Base-by-base conservation (phyloP, 2,329 filamentous ascomycete species). In the Fusarium clavum region DNA sequence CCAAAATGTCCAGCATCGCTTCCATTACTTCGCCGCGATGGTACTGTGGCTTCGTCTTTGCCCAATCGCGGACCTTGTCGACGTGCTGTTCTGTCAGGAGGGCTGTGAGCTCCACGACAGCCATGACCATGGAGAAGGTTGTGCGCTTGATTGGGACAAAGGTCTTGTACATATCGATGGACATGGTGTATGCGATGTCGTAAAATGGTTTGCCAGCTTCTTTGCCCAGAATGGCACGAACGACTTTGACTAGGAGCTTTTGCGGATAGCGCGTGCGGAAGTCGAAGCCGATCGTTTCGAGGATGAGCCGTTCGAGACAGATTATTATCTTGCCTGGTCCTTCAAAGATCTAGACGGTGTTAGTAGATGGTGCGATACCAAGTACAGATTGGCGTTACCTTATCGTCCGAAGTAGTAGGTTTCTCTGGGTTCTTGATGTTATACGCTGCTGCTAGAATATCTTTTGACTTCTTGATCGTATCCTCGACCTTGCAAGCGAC, bases 401-500 rank as follows among this genome's bases (percentile, higher is more conserved):
- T 91, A 80, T 98, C 94, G 79, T 98, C 95, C 6, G 92, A 88
- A 20, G 91, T 91, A 40, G 79, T 92, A 80, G 80, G 94, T 86
- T 80, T 92, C 79, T 81, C 91, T 72, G 75, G 88, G 77, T 81
- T 87, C 81, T 94, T 96, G 40, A 97, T 83, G 77, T 97, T 98
- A 81, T 95, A 94, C 25, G 93, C 91, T 2, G 94, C 94, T 62
- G 94, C 97, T 18, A 98, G 85, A 66, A 99, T 97, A 69, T 99
- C 96, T 61, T 89, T 90, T 6, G 94, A 97, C 83, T 98, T 98
- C 82, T 99, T 99, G 72, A 98, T 88, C 1, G 96, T 99, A 79
- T 99, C 96, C 80, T 99, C 96, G 47, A 97, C 94, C 83, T 99
- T 99, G 85, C 95, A 98, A 4, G 94, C 94, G 5, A 94, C 92